Base-by-base conservation (phyloP, 2,329 filamentous ascomycete species). In the Pseudocercospora cruenta region DNA sequence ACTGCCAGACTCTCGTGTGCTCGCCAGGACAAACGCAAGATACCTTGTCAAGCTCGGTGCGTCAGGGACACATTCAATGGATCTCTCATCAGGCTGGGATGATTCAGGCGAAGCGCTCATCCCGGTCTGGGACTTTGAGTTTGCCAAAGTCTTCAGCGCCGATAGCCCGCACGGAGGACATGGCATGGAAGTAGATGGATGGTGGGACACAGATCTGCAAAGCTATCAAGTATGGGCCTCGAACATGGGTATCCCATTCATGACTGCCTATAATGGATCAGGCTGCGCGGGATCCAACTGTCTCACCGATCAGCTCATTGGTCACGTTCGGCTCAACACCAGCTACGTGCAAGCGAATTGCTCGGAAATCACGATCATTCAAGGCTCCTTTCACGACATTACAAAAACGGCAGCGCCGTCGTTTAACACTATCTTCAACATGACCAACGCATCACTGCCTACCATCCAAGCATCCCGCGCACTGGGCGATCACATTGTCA, bases 261-360 rank as follows among this genome's bases (percentile, higher is more conserved):
- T 58, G 14, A 26, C 22, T 10, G 28, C 31, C 28, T 58, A 36
- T 26, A 28, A 58, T 16, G 24, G 14, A 14, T 28, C 16, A n/a
- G 54, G 28, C 9, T 58, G 22, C n/a, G 3, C 26, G 14, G 9
- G 10, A 4, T 28, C 54, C 54, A 36, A 33, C 16, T 28, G 54
- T 26, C 9, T 58, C 8, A 28, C 54, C 9, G 54, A 58, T 19
- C 28, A 58, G 12, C 54, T 58, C 16, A 58, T 58, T 16, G 28
- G 54, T 19, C 54, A 33, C 31, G 54, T 58, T 10, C 22, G 54
- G 31, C 22, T 58, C 22, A 58, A 58, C 28, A 58, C 54, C 10
- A 58, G 54, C 54, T 58, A 58, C 19, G 28, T 58, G 26, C 54
- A 58, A 58, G 54, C 54, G 22, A 58, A 58, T 33, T 58, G 54